These are phyloP conservation scores for carrot (Daucus carota) DNA, from an alignment of 129 eudicot species.

Conservation along the genomic window DH1_v3.0 NC_030384.2:36647501-36648000, in stretches of 20 bases:
- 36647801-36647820: not conserved
- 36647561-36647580: constrained; percentile 3
- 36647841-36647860: not conserved
- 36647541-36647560: not conserved
- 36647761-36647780: not conserved
- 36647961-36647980: not conserved
- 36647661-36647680: constrained; percentile 60
- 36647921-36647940: not conserved
- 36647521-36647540: not conserved
- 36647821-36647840: not conserved
- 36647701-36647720: constrained; percentile 59
- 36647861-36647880: not conserved
- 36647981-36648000: not conserved
- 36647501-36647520: not conserved
- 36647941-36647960: not conserved
- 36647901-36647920: not conserved
- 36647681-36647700: constrained; percentile 52
- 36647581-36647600: constrained; percentile 15
- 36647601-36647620: constrained; percentile 8
- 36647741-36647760: constrained; percentile 32
- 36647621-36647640: constrained; percentile 33
- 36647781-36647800: constrained; percentile 10
- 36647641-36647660: constrained; percentile 61
- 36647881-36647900: not conserved
- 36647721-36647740: constrained; percentile 48